Evolutionary conservation across 805 yeast genomes (phyloP), one percentile per base, ranked within the genome.

Genomic region (Kuraishia piskuri): DNA sequence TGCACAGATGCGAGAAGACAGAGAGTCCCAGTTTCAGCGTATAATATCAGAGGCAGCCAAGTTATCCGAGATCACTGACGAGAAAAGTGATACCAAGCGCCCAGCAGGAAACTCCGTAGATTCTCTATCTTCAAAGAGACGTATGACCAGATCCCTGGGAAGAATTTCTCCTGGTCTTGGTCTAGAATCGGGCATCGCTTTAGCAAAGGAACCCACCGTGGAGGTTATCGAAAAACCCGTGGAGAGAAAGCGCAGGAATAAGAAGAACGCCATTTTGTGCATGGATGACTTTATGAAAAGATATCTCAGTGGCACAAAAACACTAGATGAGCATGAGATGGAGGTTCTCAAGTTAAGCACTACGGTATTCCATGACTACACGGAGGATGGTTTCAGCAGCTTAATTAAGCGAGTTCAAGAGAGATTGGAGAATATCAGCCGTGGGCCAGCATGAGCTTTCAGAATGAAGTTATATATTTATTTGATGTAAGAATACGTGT

Each of bases 1-100:
- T 9, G 19, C 22, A 24, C 22, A 45, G 22, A 20, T 17, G 17
- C 36, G 26, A 17, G 37, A 40, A n/a, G 64, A 62, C 53, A 57
- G 59, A 25, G 69, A 66, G 48, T 52, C 58, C 17, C 68, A 65
- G 49, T 60, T 58, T 54, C 55, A 45, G 51, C 54, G 50, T 17
- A 62, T 63, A 22, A 52, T 63, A 7, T 47, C 55, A n/a, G 64
- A 61, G 37, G 66, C 67, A 12, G 56, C 56, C 45, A 47, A 50
- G 22, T 49, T 53, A 36, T 22, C 26, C 10, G 21, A 22, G 3
- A 31, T 47, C 26, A 47, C 49, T 14, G 24, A 23, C 23, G 37
- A 49, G 51, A 14, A 24, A 47, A 31, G 14, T 31, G 40, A 12
- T 12, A 31, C 9, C 17, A 31, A 31, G 17, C 40, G 14, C 17